Evolutionary conservation across 108 stramenopile species (phyloP).

Genomic region (Discostella pseudostelligera): DNA sequence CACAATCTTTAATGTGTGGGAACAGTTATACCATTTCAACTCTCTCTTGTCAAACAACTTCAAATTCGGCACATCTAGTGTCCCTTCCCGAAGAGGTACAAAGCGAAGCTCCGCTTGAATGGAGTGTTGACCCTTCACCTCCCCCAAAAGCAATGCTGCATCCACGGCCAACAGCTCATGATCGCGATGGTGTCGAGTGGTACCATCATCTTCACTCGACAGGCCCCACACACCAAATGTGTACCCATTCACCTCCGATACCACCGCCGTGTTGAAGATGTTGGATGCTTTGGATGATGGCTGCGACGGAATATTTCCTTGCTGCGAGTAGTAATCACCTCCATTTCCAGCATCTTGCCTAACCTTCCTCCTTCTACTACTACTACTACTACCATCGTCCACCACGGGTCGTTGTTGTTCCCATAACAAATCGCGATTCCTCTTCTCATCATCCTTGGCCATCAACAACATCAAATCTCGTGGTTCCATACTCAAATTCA

Average conservation of each 20-base stretch:
- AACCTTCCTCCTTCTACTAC: conserved; percentile 9
- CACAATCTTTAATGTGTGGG: conserved; percentile 66
- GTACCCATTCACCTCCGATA: conserved; percentile 72
- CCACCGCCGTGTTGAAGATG: conserved; percentile 64
- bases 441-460: conserved; percentile 64
- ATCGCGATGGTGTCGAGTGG: conserved; percentile 60
- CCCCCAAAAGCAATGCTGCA: conserved; percentile 70
- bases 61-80: conserved; percentile 73
- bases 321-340: conserved; percentile 3
- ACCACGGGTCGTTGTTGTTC: conserved; percentile 13
- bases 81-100: conserved; percentile 69
- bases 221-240: conserved; percentile 81
- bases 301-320: background rate
- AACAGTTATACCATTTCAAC: conserved; percentile 66
- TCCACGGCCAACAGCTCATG: conserved; percentile 78
- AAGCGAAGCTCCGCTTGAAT: conserved; percentile 78
- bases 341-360: background rate
- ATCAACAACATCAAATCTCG: conserved; percentile 75
- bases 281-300: conserved; percentile 28
- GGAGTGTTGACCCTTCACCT: conserved; percentile 75
- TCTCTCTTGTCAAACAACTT: conserved; percentile 68
- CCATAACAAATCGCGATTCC: conserved; percentile 26
- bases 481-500: conserved; percentile 69
- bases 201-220: conserved; percentile 68
- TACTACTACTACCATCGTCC: conserved; percentile 3